Evolutionary conservation across 345 rosid genomes (phyloP).

Genomic region (Eucalyptus guilfoylei): DNA sequence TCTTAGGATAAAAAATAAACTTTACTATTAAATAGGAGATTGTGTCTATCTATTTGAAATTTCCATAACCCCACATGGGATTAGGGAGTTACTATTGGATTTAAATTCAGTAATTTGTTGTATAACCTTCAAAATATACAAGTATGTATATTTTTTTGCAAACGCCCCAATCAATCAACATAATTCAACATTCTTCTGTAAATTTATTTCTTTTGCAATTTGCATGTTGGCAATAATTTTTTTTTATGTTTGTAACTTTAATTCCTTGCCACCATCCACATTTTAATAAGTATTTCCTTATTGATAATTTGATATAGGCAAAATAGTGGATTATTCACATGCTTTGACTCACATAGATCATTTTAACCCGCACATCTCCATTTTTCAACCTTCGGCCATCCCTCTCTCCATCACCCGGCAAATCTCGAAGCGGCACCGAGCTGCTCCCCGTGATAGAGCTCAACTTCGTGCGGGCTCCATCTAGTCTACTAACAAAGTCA

Average conservation of each 20-base stretch:
- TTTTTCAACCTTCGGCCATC: rapidly evolving
- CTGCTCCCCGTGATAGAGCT: not conserved
- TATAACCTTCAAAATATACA: rapidly evolving
- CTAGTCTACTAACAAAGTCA: not conserved
- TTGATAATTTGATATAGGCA: not conserved
- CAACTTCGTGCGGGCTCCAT: not conserved
- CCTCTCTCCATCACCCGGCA: not conserved
- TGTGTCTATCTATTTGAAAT: not conserved
- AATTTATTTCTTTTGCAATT: not conserved
- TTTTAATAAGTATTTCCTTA: not conserved
- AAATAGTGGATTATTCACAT: not conserved
- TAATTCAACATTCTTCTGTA: not conserved
- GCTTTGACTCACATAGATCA: not conserved
- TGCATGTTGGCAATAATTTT: rapidly evolving
- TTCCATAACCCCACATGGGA: not conserved
- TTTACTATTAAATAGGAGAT: not conserved
- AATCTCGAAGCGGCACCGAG: not conserved
- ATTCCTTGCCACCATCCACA: not conserved
- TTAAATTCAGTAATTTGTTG: not conserved
- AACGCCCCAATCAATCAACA: not conserved
- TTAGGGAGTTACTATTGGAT: not conserved
- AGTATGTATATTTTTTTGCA: not conserved
- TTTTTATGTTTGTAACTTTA: rapidly evolving
- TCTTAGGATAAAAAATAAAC: not conserved
- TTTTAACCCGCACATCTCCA: not conserved